Percentiles rank a stretch among this genome's conserved stretches.
These are phyloP conservation scores for Neurospora cerealis DNA, from an alignment of 495 filamentous ascomycete genomes.

Conservation along the genomic window DNA sequence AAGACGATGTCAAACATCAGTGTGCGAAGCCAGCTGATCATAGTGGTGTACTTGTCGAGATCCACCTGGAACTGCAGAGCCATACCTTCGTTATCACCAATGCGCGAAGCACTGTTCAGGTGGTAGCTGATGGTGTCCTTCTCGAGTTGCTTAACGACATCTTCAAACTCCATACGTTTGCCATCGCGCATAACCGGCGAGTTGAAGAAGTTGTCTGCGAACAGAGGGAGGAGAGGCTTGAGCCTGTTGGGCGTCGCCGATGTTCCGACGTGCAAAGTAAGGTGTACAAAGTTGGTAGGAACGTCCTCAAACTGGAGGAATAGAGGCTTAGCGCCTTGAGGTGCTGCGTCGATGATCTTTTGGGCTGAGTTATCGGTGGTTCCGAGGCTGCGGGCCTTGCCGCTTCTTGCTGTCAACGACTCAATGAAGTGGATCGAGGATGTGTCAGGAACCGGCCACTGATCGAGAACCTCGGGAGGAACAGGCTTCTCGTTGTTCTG, in stretches of 20 bases:
- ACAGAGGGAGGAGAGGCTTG: conserved; percentile 75
- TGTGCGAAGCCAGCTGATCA: conserved; percentile 78
- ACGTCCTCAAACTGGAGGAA: conserved; percentile 98
- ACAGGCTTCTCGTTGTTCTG: conserved; percentile 74
- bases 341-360: conserved; percentile 61
- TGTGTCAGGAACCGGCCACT: conserved; percentile 71
- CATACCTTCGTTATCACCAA: conserved; percentile 73
- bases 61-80: conserved; percentile 77
- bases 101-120: conserved; percentile 51
- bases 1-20: conserved; percentile 82
- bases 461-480: conserved; percentile 62
- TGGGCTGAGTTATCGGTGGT: conserved; percentile 60
- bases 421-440: conserved; percentile 91
- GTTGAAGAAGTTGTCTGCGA: conserved; percentile 87
- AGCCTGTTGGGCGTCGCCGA: conserved; percentile 58
- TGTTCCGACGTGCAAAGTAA: conserved; percentile 70
- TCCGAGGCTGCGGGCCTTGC: conserved; percentile 63
- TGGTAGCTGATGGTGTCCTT: conserved; percentile 78
- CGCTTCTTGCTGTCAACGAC: conserved; percentile 76
- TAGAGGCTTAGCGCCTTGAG: conserved; percentile 47
- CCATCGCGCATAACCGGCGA: conserved; percentile 75
- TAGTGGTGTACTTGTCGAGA: conserved; percentile 71
- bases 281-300: conserved; percentile 76
- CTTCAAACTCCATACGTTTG: conserved; percentile 72
- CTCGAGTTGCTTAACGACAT: conserved; percentile 82